A percentile compares a stretch with the other conserved stretches of the same genome.
Evolutionary conservation across 441 rosid genomes (phyloP).

Genomic region (Gossypium schwendimanii): DNA sequence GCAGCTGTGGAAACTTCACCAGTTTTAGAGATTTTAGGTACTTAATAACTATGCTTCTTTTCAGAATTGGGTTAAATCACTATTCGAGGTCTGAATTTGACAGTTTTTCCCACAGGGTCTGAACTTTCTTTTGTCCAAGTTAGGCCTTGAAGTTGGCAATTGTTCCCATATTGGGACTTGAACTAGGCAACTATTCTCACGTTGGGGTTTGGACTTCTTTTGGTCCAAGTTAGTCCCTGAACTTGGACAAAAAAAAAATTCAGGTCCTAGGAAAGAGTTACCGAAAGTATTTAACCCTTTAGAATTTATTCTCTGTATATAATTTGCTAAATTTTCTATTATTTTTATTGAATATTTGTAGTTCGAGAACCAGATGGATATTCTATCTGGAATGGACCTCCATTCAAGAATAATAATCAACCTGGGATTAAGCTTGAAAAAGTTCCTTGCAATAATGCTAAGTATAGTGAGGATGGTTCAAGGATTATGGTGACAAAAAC

Average conservation of each 20-base stretch:
- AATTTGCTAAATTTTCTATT: background rate
- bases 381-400: slow-evolving; percentile 75
- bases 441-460: slow-evolving; percentile 52
- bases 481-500: slow-evolving; percentile 59
- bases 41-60: slow-evolving; percentile 5
- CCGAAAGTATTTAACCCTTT: background rate
- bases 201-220: too few species aligned
- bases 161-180: too few species aligned
- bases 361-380: slow-evolving; percentile 80
- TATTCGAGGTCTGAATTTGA: too few species aligned
- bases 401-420: slow-evolving; percentile 48
- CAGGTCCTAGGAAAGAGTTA: too few species aligned
- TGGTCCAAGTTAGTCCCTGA: too few species aligned
- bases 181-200: too few species aligned
- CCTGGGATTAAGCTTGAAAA: slow-evolving; percentile 53
- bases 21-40: slow-evolving; percentile 65
- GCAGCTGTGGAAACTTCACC: slow-evolving; percentile 37
- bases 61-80: background rate
- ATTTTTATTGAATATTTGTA: slow-evolving; percentile 9
- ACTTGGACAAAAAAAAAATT: too few species aligned
- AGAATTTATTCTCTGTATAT: background rate
- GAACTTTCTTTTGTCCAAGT: too few species aligned
- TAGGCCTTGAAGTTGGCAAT: too few species aligned
- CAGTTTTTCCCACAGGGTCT: too few species aligned
- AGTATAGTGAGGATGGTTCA: slow-evolving; percentile 70